phyloP scores from a whole-genome alignment of 2,329 filamentous ascomycete species.

The Alternaria atra region DNA sequence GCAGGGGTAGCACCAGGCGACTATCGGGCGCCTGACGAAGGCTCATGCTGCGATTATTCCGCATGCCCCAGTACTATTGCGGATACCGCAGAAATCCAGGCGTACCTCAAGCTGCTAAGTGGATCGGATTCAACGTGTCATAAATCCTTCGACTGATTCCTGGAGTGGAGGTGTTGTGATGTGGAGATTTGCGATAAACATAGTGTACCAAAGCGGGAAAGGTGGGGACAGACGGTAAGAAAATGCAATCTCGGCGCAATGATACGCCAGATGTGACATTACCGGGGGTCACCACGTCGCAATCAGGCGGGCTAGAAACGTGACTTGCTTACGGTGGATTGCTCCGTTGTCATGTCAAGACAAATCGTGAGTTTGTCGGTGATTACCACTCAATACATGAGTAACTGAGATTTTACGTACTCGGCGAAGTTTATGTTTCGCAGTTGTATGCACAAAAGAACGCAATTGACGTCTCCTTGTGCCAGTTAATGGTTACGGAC shows the following conservation, averaged over 20 bases:
- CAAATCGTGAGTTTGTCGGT: neutral
- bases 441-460: neutral
- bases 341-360: neutral
- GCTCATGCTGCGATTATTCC: neutral
- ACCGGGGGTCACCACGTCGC: neutral
- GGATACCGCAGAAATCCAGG: neutral
- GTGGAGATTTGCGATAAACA: neutral
- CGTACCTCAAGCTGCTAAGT: neutral
- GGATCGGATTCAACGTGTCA: neutral
- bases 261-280: neutral
- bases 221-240: neutral
- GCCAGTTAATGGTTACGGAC: no score
- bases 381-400: no score
- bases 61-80: neutral
- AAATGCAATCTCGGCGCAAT: neutral
- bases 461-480: no score
- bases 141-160: neutral
- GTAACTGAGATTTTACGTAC: neutral
- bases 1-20: neutral
- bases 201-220: neutral
- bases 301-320: constrained; percentile 2
- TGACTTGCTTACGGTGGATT: constrained; percentile 8
- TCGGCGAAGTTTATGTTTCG: neutral
- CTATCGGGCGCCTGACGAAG: neutral
- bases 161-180: neutral